Conservation (phyloP, 495 filamentous ascomycete species). For the Xylaria intraflava region DNA sequence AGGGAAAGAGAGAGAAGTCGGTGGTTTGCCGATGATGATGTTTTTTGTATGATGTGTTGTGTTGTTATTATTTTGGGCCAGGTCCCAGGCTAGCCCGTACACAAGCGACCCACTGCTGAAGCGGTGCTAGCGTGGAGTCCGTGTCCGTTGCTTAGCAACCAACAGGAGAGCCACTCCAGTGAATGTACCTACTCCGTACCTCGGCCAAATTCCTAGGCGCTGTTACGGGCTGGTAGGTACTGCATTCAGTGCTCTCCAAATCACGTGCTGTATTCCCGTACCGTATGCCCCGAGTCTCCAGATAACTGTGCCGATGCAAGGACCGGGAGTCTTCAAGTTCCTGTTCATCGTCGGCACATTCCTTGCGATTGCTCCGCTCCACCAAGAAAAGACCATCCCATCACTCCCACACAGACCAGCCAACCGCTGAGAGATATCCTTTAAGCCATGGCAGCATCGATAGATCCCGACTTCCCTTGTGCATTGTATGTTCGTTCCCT, state of each 20-base stretch:
- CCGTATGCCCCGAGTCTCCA: too few species aligned
- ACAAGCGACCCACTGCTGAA: constrained; percentile 19
- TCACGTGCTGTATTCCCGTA: too few species aligned
- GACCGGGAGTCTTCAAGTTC: too few species aligned
- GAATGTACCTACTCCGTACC: neutral
- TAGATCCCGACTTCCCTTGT: constrained; percentile 59
- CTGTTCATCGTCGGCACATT: too few species aligned
- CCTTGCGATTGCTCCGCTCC: neutral
- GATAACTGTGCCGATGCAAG: too few species aligned
- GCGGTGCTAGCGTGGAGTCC: constrained; percentile 6
- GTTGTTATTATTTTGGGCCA: constrained; percentile 31
- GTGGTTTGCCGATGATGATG: constrained; percentile 19
- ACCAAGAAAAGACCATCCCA: too few species aligned
- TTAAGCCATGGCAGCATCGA: constrained; percentile 23
- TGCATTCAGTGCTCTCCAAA: too few species aligned
- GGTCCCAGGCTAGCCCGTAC: constrained; percentile 4
- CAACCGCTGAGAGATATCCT: neutral
- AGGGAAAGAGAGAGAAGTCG: constrained; percentile 5
- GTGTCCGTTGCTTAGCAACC: constrained; percentile 24
- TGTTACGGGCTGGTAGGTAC: too few species aligned
- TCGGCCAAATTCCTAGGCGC: too few species aligned
- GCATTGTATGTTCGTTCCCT: constrained; percentile 50
- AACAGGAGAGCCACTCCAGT: neutral
- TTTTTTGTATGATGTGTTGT: constrained; percentile 29
- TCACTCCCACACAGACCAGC: neutral